Conservation (phyloP, 345 rosid genomes). For the Excoecaria agallocha region DNA sequence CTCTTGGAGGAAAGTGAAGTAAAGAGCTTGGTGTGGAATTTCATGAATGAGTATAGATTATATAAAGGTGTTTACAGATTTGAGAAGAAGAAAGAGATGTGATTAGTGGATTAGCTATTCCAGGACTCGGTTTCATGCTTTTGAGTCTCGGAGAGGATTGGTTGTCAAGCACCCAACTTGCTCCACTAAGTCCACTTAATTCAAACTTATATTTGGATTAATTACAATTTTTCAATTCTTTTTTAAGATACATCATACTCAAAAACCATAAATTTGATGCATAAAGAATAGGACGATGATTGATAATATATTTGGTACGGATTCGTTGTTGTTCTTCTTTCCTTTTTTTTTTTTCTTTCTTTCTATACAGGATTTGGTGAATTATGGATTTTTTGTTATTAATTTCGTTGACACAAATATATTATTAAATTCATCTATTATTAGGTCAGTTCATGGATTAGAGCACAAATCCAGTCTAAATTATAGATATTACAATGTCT, state of each 20-base stretch:
- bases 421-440: too few relatives aligned
- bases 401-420: too few relatives aligned
- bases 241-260: neutral
- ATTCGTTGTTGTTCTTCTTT: too few relatives aligned
- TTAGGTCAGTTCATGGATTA: too few relatives aligned
- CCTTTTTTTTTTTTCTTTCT: too few relatives aligned
- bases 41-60: neutral
- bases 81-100: neutral
- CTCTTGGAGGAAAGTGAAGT: neutral
- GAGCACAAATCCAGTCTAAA: too few relatives aligned
- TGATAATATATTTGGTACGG: neutral
- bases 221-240: neutral
- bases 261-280: neutral
- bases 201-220: neutral
- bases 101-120: conserved; percentile 20
- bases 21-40: neutral
- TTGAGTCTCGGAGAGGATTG: conserved; percentile 22
- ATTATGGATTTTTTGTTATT: too few relatives aligned
- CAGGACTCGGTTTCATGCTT: neutral
- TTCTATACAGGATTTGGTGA: too few relatives aligned
- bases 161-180: conserved; percentile 28
- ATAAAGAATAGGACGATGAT: neutral
- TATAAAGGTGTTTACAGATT: neutral
- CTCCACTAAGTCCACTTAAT: conserved; percentile 24
- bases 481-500: too few relatives aligned